These are phyloP conservation scores for Isatis lusitanica DNA, from an alignment of 441 rosid genomes.

Conservation along the genomic window DNA sequence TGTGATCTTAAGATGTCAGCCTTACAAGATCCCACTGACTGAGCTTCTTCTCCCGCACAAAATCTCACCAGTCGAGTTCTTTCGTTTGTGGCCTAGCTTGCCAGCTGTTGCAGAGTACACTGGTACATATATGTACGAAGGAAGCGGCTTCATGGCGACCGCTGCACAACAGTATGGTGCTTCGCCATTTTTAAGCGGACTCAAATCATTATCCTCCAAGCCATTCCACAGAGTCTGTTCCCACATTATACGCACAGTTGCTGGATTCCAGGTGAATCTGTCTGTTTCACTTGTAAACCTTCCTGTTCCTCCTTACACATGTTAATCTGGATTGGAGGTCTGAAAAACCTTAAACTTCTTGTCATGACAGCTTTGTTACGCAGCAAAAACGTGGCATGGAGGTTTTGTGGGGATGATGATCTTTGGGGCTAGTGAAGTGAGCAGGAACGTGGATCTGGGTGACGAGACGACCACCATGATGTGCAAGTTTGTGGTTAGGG, in stretches of 20 bases:
- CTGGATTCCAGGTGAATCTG: slow-evolving; percentile 87
- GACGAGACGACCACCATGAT: slow-evolving; percentile 97
- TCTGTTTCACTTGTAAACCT: background rate
- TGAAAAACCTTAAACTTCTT: slow-evolving; percentile 17
- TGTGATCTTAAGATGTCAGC: slow-evolving; percentile 94
- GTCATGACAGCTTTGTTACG: slow-evolving; percentile 78
- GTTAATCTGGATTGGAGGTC: slow-evolving; percentile 1
- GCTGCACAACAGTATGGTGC: slow-evolving; percentile 98
- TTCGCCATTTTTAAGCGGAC: slow-evolving; percentile 94
- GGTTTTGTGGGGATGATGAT: slow-evolving; percentile 95
- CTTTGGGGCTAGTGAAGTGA: slow-evolving; percentile 98
- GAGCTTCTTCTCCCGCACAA: slow-evolving; percentile 95
- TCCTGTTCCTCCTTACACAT: slow-evolving; percentile 3
- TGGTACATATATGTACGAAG: slow-evolving; percentile 88
- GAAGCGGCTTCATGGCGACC: slow-evolving; percentile 98
- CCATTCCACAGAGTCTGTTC: slow-evolving; percentile 96
- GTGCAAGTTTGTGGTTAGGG: slow-evolving; percentile 96
- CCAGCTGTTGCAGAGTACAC: slow-evolving; percentile 89
- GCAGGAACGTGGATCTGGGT: slow-evolving; percentile 95
- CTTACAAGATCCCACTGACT: slow-evolving; percentile 92
- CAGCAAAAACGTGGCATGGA: slow-evolving; percentile 98
- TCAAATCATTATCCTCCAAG: slow-evolving; percentile 85
- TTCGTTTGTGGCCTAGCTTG: slow-evolving; percentile 98
- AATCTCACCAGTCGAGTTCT: slow-evolving; percentile 95
- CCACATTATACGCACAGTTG: slow-evolving; percentile 89